Base-by-base conservation (phyloP, 1,284 basidiomycete genomes). In the Megacollybia platyphylla region DNA sequence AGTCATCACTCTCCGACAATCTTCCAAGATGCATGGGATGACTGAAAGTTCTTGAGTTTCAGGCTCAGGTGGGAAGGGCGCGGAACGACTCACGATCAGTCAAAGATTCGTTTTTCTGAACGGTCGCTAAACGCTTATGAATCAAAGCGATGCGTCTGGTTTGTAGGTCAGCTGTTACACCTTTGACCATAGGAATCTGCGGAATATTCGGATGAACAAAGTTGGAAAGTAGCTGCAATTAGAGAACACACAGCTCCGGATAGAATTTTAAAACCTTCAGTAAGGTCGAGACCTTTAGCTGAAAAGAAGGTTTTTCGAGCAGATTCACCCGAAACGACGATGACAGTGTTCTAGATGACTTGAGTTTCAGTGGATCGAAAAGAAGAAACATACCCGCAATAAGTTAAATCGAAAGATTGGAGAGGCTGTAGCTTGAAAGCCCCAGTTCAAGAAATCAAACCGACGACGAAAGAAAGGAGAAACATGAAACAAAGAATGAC, bases 241-340 rank as follows among this genome's bases (percentile, higher is more conserved):
- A 39, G 41, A 27, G 44, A 48, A 68, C 76, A 48, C 54, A 85
- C 82, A 42, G 78, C 79, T 43, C 82, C 81, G 42, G 79, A 82
- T 46, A 85, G 67, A 50, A 81, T 71, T 52, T 76, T 79, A 64
- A 83, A 85, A 10, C 80, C 81, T 61, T 82, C 78, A 36, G 76
- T 79, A 42, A 85, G 68, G 58, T 85, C 80, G 48, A 85, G 70
- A 11, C 69, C 67, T 58, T 72, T 76, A 42, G 79, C 71, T 4
- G 69, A 66, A 52, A 85, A 80, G 59, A 84, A 84, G 8, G 74
- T 67, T 46, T 70, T 69, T 45, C 81, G 67, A n/a, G 73, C 80
- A 31, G 64, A 66, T 54, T 82, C 77, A 41, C 82, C 82, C 35
- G 81, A 85, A 32, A 85, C 70, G 27, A 79, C 79, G 41, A 84